phyloP scores from a whole-genome alignment of 2,329 filamentous ascomycete genomes.

The Ambrosiella beaveri region DNA sequence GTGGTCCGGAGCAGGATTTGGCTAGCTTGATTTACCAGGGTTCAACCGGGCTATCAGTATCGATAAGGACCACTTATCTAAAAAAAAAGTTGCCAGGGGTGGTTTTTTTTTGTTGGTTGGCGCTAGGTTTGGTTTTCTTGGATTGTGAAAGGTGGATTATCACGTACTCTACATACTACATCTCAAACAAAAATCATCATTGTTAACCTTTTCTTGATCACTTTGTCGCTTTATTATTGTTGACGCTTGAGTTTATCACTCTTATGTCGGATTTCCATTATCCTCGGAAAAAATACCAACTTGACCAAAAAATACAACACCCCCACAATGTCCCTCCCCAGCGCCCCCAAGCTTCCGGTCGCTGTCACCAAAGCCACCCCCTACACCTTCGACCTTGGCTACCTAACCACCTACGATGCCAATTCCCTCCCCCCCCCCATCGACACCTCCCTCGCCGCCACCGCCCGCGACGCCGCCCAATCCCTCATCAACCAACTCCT shows the following conservation, averaged over 20 bases:
- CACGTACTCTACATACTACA: no score
- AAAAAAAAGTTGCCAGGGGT: background rate
- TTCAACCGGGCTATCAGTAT: background rate
- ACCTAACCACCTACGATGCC: slow-evolving; percentile 71
- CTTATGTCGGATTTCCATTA: background rate
- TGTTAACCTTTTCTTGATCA: no score
- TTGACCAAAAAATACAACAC: background rate
- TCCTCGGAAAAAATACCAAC: background rate
- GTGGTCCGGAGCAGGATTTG: background rate
- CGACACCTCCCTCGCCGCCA: slow-evolving; percentile 52
- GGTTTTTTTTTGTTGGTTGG: background rate
- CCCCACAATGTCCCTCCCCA: slow-evolving; percentile 21
- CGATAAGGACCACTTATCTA: background rate
- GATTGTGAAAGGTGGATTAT: background rate
- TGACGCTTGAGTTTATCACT: no score
- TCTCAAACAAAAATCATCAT: no score
- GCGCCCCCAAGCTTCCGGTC: slow-evolving; percentile 37
- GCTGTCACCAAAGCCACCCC: slow-evolving; percentile 68
- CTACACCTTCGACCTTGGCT: slow-evolving; percentile 82
- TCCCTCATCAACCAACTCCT: slow-evolving; percentile 87
- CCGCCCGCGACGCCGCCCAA: slow-evolving; percentile 80
- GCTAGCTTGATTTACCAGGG: background rate
- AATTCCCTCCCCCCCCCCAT: slow-evolving; percentile 51
- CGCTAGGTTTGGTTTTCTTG: background rate
- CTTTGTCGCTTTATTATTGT: no score